Evolutionary conservation across 2,329 filamentous ascomycete genomes (phyloP).

Genomic region (Hypoxylon sp.): DNA sequence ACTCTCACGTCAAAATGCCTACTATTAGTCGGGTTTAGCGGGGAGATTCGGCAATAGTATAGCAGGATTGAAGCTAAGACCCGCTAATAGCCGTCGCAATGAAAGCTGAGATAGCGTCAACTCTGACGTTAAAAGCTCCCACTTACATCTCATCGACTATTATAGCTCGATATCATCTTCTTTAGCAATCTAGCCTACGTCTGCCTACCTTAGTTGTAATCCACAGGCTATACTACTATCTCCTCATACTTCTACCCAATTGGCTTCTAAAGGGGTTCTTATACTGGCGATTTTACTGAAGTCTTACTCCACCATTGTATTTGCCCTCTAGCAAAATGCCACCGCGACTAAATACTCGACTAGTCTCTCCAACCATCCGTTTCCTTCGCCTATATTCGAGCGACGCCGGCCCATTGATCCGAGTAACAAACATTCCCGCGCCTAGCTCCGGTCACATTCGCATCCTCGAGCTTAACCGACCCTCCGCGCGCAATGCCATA

Average conservation of each 20-base stretch:
- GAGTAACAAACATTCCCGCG: constrained; percentile 77
- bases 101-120: constrained; percentile 5
- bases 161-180: neutral
- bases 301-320: no score
- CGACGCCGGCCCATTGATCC: constrained; percentile 63
- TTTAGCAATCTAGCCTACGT: neutral
- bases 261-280: no score
- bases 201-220: no score
- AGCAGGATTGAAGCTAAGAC: no score
- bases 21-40: no score
- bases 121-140: constrained; percentile 12
- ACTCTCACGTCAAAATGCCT: no score
- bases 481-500: constrained; percentile 87
- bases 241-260: no score
- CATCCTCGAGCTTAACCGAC: constrained; percentile 86
- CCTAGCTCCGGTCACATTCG: constrained; percentile 85
- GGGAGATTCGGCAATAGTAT: no score
- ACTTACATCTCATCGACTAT: neutral
- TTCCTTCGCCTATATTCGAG: constrained; percentile 53
- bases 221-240: no score
- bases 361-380: constrained; percentile 27
- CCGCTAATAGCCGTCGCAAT: constrained; percentile 16
- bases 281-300: no score
- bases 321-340: constrained; percentile 37
- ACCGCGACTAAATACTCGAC: constrained; percentile 39